Evolutionary conservation across 768 basidiomycete species (phyloP), one percentile per base, ranked within the genome.

Genomic region (Mycena amicta): DNA sequence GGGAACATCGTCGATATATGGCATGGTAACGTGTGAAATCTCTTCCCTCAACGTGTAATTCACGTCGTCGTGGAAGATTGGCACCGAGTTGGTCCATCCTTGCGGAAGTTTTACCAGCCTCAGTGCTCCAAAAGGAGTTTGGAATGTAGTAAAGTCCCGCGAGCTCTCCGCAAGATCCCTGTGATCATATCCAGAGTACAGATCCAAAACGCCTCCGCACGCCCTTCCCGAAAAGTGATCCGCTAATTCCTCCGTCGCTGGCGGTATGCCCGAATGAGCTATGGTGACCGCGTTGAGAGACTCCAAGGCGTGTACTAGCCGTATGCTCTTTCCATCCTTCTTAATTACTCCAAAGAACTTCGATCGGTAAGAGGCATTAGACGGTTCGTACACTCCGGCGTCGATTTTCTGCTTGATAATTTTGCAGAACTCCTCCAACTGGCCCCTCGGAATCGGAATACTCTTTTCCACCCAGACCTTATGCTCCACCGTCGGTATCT

Each of bases 91-190:
- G 31, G 73, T 72, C 58, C 68, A 69, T 0, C 74, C 75, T 68
- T 71, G 71, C 0, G 70, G 71, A 0, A 75, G 53, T 0, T 60
- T 58, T 0, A 61, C 64, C 0, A 74, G 62, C 0, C 64, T 56
- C 1, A 67, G 31, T 0, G 67, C 55, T 0, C 71, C 67, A 11
- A 68, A 53, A 1, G 69, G 71, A 1, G 64, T 70, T 52, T 68
- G 65, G 52, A 75, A 76, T 0, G 69, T 73, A 1, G 74, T 76
- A 11, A 71, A 59, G 30, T 75, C 69, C 2, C 66, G 46, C 0
- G 65, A 73, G 2, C 61, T 55, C 5, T 57, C 62, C 4, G 67
- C 56, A 1, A 76, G 57, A 0, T 50, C 33, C 0, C 66, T 56
- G 4, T 74, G 63, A 25, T 76, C 67, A 46, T 68, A 72, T 18